Conservation (phyloP, 768 basidiomycete genomes). For the Krasilnikovozyma curviuscula region DNA sequence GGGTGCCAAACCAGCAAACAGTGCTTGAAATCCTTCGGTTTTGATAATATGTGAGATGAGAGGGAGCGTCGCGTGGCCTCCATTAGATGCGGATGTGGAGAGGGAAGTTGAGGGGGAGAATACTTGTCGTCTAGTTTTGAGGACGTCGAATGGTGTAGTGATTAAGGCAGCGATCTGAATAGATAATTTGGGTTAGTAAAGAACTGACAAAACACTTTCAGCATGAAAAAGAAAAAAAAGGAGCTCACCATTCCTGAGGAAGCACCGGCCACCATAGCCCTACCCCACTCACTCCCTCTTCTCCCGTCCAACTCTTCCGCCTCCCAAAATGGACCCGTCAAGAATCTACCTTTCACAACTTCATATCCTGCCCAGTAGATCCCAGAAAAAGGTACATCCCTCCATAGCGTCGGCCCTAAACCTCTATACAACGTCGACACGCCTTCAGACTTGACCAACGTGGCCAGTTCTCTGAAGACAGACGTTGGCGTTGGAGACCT, state of each 20-base stretch:
- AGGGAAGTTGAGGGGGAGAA: constrained; percentile 16
- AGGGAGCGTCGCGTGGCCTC: constrained; percentile 32
- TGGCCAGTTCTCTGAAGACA: constrained; percentile 32
- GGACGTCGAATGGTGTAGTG: constrained; percentile 88
- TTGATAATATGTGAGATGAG: constrained; percentile 49
- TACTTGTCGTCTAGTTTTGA: constrained; percentile 85
- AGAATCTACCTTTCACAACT: constrained; percentile 37
- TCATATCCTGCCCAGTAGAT: constrained; percentile 96
- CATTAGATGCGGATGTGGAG: neutral
- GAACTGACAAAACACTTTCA: neutral
- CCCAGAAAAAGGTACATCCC: constrained; percentile 93
- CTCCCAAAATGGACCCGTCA: constrained; percentile 9
- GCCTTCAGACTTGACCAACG: constrained; percentile 45
- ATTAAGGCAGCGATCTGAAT: constrained; percentile 46
- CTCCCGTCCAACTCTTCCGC: neutral
- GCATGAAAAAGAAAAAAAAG: neutral
- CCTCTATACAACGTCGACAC: constrained; percentile 67
- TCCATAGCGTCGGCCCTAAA: constrained; percentile 77
- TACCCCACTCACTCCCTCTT: constrained; percentile 10
- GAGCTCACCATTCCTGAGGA: constrained; percentile 46
- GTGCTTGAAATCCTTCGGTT: constrained; percentile 55
- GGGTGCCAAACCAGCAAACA: constrained; percentile 70
- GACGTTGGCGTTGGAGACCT: constrained; percentile 22
- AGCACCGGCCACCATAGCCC: constrained; percentile 48
- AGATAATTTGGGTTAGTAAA: no score